Base-by-base conservation (phyloP, 2,329 filamentous ascomycete species). In the Geoglossum cookeanum region DNA sequence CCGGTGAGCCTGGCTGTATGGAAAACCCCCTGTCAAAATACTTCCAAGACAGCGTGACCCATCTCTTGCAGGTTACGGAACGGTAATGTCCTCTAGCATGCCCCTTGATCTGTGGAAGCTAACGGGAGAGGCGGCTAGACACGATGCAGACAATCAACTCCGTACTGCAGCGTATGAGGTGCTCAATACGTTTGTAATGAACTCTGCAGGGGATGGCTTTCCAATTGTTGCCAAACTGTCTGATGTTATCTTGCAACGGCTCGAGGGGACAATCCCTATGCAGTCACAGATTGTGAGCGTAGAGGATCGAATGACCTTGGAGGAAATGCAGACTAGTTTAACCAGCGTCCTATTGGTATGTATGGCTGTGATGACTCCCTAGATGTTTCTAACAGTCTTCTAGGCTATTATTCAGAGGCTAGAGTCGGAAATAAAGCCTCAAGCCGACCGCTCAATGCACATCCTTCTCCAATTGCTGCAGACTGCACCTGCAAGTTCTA, bases 101-200 rank as follows among this genome's bases (percentile, higher is more conserved):
- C 37, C 13, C 32, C 32, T 47, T 33, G 35, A 58, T 45, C 17
- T 51, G 13, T 57, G 30, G 27, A 42, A n/a, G 56, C 48, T 44
- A 29, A 55, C n/a, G 4, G 42, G 9, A 37, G 7, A n/a, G 4
- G 7, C 54, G 49, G 55, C 22, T 58, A 73, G 72, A 63, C 74
- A 78, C 63, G 88, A 92, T 67, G 81, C 84, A 30, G 91, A 97
- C 65, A 89, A 89, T 61, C 81, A 90, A 61, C 84, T 97, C 29
- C 85, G 92, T 63, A 97, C 91, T 59, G 94, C 92, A 56, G 88
- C 92, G 7, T 98, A 98, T 68, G 92, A 98, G 70, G 92, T 98
- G 27, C 81, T 98, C 59, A 94, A 94, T 71, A 83, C 89, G 0
- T 98, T 97, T 65, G 87, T 97, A 57, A 85, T 85, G 66, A 95